phyloP scores from a whole-genome alignment of 192 early-diverging fungal species.

The Haplosporangium gracile region DNA sequence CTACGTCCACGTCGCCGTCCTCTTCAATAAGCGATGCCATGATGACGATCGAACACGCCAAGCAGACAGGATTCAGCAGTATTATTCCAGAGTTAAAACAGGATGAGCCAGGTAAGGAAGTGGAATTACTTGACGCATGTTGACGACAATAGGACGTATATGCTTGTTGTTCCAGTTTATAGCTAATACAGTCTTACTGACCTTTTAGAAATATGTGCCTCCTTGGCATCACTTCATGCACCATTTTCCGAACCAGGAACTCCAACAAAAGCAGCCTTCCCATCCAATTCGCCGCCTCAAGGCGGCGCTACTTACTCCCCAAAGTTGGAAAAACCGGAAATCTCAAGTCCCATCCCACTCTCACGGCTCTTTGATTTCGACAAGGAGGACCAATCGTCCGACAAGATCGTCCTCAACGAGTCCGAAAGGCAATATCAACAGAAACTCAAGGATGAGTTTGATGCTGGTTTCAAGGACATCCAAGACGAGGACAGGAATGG shows the following conservation, averaged over 20 bases:
- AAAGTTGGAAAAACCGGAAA: conserved; percentile 38
- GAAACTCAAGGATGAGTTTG: conserved; percentile 50
- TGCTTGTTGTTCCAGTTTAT: not conserved
- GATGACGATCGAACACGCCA: conserved; percentile 43
- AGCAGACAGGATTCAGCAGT: conserved; percentile 39
- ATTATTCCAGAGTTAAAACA: conserved; percentile 42
- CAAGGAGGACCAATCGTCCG: conserved; percentile 40
- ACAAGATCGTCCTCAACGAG: conserved; percentile 41
- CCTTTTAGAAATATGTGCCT: conserved; percentile 40
- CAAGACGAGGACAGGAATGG: conserved; percentile 5
- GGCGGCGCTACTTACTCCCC: conserved; percentile 5
- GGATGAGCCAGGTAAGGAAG: conserved; percentile 45
- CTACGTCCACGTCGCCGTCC: conserved; percentile 49
- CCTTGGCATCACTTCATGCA: conserved; percentile 30
- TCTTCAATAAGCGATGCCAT: conserved; percentile 45
- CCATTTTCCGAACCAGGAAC: conserved; percentile 16
- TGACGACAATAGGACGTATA: not conserved
- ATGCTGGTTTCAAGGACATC: conserved; percentile 44
- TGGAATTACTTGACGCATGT: not conserved
- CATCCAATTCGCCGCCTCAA: not conserved
- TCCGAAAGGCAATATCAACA: conserved; percentile 39
- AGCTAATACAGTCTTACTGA: not conserved
- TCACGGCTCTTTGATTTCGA: conserved; percentile 54
- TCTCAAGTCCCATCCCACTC: conserved; percentile 42
- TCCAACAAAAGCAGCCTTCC: not conserved